phyloP scores from a whole-genome alignment of 73 alveolate genomes.

The Paramecium octaurelia region DNA sequence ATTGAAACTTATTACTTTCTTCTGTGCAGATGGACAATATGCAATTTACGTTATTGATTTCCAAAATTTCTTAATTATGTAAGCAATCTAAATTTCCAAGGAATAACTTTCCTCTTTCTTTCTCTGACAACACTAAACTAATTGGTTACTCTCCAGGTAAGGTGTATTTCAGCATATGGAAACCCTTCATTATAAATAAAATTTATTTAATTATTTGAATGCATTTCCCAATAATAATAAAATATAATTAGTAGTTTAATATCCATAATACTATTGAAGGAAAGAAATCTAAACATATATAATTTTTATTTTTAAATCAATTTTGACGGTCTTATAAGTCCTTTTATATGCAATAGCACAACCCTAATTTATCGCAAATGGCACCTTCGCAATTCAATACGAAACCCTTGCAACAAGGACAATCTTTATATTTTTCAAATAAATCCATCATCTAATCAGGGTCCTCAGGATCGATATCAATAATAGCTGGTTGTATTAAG shows the following conservation, averaged over 20 bases:
- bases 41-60: neutral
- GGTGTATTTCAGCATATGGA: neutral
- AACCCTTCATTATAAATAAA: neutral
- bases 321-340: neutral
- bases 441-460: slow-evolving; percentile 44
- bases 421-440: neutral
- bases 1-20: neutral
- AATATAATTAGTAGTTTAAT: neutral
- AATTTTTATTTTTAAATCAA: neutral
- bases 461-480: neutral
- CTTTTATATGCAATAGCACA: slow-evolving; percentile 24
- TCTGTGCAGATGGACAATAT: slow-evolving; percentile 1
- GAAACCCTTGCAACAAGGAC: slow-evolving; percentile 44
- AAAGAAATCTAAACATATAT: neutral
- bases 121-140: neutral
- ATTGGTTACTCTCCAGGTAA: slow-evolving; percentile 35
- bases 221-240: neutral
- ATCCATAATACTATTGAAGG: neutral
- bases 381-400: slow-evolving; percentile 26
- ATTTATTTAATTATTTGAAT: neutral
- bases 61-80: neutral
- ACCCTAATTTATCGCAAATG: neutral
- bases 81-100: slow-evolving; percentile 29
- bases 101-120: neutral
- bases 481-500: neutral